Evolutionary conservation across 2,329 filamentous ascomycete genomes (phyloP).

Genomic region (Didymella pomorum): DNA sequence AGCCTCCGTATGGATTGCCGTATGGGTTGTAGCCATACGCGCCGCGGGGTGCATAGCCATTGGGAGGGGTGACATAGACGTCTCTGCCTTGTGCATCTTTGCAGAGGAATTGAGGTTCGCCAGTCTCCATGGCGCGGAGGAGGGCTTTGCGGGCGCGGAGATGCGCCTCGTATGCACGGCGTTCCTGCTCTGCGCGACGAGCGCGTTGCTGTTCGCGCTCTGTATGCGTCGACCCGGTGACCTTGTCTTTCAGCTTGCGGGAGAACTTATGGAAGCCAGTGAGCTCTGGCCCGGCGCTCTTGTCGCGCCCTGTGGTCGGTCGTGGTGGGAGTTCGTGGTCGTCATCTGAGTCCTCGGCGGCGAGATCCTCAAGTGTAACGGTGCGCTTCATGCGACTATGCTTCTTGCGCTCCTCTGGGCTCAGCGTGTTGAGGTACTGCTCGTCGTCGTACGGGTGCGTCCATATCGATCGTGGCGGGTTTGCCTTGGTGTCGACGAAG

Average conservation of each 20-base stretch:
- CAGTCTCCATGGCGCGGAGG: constrained; percentile 60
- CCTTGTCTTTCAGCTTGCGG: constrained; percentile 66
- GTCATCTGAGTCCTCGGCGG: constrained; percentile 52
- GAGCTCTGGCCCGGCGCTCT: constrained; percentile 29
- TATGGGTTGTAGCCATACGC: constrained; percentile 49
- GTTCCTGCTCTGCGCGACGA: constrained; percentile 60
- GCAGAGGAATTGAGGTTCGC: constrained; percentile 64
- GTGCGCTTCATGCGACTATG: constrained; percentile 52
- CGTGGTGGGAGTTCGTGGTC: constrained; percentile 30
- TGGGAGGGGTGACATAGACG: constrained; percentile 66
- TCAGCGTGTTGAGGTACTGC: constrained; percentile 59
- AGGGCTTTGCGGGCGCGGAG: constrained; percentile 60
- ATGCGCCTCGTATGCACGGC: constrained; percentile 62
- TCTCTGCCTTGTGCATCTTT: constrained; percentile 63
- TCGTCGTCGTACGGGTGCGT: constrained; percentile 69
- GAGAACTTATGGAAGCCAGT: constrained; percentile 58
- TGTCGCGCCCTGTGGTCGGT: constrained; percentile 7
- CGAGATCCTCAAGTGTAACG: constrained; percentile 55
- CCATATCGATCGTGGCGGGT: constrained; percentile 67
- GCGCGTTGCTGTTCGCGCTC: constrained; percentile 59
- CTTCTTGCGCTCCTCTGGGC: constrained; percentile 58
- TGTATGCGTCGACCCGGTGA: constrained; percentile 65
- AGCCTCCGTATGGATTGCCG: constrained; percentile 58
- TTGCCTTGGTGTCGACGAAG: constrained; percentile 66
- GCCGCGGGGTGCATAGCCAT: constrained; percentile 56